Evolutionary conservation across 2,329 filamentous ascomycete species (phyloP), one percentile per base, ranked within the genome.

Genomic region (Fusarium pseudocircinatum): DNA sequence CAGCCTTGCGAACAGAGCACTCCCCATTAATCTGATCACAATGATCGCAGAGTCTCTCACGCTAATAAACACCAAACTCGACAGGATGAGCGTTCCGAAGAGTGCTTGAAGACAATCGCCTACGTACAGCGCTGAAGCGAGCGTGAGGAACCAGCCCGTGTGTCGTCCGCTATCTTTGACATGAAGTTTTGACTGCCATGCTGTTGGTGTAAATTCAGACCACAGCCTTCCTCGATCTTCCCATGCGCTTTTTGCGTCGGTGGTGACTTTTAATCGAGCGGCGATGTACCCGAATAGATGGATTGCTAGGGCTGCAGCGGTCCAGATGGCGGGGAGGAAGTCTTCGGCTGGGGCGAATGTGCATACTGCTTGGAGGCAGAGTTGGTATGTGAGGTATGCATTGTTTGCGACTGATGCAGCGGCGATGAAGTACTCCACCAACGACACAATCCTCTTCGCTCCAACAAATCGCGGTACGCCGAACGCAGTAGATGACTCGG

Each of bases 41-140:
- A 74, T 57, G 8, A 72, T 36, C 3, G 64, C 54, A 22, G 71
- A 69, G 46, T 74, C 71, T 3, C 68, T 60, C 0, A 69, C 72
- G 13, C 72, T 74, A 6, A 74, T 53, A 14, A 74, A 74, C 4
- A 74, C 60, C 37, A 74, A 47, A 18, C 71, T 74, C 4, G 71
- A 74, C 5, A 74, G 58, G 10, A 74, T 39, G 0, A 72, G 52
- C 10, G 71, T 74, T 4, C 68, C 68, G 2, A 50, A 72, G 9
- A 74, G 54, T 12, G 60, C 71, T 36, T 74, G 71, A 7, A 74
- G 43, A 4, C 63, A 69, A 20, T 62, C 59, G 1, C 72, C 71
- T 1, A 72, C 65, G 28, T 74, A 74, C 2, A 72, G 42, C 3
- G 14, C 16, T 15, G 67, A 74, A 2, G 50, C 34, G 22, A 74